Base-by-base conservation (phyloP, 768 basidiomycete genomes). In the Daedaleopsis nitida region DNA sequence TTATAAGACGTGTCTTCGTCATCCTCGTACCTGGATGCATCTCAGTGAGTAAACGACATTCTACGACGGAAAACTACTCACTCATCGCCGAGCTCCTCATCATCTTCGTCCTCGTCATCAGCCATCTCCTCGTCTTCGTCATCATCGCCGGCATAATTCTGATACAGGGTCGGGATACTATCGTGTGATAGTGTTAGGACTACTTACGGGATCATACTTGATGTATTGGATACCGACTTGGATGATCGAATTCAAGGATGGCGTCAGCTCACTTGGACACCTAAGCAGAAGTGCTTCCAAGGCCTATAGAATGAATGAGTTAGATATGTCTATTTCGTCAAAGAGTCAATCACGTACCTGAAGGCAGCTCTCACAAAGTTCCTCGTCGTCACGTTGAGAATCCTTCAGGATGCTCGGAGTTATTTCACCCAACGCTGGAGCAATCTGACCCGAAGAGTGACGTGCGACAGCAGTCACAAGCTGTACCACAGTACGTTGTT, bases 1-100 rank as follows among this genome's bases (percentile, higher is more conserved):
- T 98, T 98, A 84, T 97, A 98, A 0, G 96, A 98, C 12, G 91
- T 92, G 70, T 99, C 97, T 73, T 98, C 97, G 59, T 99, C 97
- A 67, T 99, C 97, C 7, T 94, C 94, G 73, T 97, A 98, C 64
- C 93, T 96, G 65, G 10, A n/a, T n/a, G 14, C 27, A 4, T 14
- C 9, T 13, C 27, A 38, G 42, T 52, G 21, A 49, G 24, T 16
- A 21, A 55, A 50, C 57, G 8, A 49, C 16, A 68, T 39, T 11
- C 23, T 27, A 38, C 16, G 6, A 71, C 50, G 37, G 47, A 43
- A 52, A 64, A 24, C 10, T 39, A 65, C 43, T 69, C 68, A 91
- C 89, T 91, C 89, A 65, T 90, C 88, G n/a, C 61, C 67, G 19
- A 65, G 83, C 21, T 89, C 91, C 17, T 83, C 87, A 24, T 89